Base-by-base conservation (phyloP, 345 rosid species). In the Pistacia atlantica region DNA sequence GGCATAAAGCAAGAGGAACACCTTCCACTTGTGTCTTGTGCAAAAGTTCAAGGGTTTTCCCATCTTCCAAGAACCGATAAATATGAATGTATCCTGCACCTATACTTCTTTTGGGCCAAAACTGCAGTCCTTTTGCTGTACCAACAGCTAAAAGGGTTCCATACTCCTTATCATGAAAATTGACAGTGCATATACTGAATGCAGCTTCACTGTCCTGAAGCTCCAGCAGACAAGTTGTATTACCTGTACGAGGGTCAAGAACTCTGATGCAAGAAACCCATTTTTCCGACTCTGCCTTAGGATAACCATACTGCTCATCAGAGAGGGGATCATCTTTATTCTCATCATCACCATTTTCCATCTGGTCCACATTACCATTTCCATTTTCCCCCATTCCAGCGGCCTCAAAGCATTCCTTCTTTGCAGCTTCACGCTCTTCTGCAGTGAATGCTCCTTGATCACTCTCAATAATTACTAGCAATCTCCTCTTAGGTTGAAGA, bases 191-290 rank as follows among this genome's bases (percentile, higher is more conserved):
- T 11, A 92, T 75, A 67, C 98, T 96, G 77, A 90, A 93, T 8
- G 99, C 99, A 77, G 98, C 98, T 84, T 92, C 99, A 79, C 89
- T 93, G 79, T 96, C 98, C 82, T 96, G 99, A 84, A 96, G 99
- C 82, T 96, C 99, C 75, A 93, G 87, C 71, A 96, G 85, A 86
- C 98, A 96, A 56, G 98, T 92, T 9, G 99, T 93, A 46, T 80
- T 63, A 46, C 92, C 89, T 12, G 93, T 86, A 84, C 86, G 92
- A 11, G 97, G 97, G 77, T 96, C 98, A 72, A 96, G 93, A 76
- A 96, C 89, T 85, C 99, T 88, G 70, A 96, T 96, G 89, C 98
- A 96, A 75, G 99, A 96, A 79, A 90, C 98, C 97, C 99, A 96
- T 82, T 87, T 91, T 16, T 88, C 97, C 3, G 98, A 87, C 84